A percentile compares a stretch with the other conserved stretches of the same genome.
Conservation (phyloP, 2,329 filamentous ascomycete genomes). For the Talaromyces sp. region DNA sequence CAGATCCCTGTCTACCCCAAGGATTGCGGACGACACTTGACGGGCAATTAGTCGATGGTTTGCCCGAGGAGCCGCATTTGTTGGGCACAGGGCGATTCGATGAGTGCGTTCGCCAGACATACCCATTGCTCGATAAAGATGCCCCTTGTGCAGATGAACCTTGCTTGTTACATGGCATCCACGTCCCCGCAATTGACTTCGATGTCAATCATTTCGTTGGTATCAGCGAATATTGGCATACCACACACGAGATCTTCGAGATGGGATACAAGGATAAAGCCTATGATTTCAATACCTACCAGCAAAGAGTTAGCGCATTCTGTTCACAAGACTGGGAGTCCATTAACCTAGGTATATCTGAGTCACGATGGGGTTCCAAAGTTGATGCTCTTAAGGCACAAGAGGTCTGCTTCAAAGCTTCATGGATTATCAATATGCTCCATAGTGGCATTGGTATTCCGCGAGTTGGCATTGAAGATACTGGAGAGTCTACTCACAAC, state of each 20-base stretch:
- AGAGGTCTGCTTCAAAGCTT: constrained; percentile 95
- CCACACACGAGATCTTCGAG: constrained; percentile 88
- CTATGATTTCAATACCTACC: constrained; percentile 88
- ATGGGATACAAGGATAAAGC: constrained; percentile 68
- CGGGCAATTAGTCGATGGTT: constrained; percentile 51
- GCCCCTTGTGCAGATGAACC: constrained; percentile 75
- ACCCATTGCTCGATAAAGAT: constrained; percentile 84
- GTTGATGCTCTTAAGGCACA: constrained; percentile 67
- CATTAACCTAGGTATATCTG: constrained; percentile 62
- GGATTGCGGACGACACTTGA: constrained; percentile 69
- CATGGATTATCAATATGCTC: constrained; percentile 94
- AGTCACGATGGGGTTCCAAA: constrained; percentile 68
- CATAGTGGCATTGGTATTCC: constrained; percentile 95
- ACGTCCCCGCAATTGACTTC: constrained; percentile 94
- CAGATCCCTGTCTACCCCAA: constrained; percentile 83
- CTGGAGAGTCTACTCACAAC: constrained; percentile 55
- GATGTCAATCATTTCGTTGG: constrained; percentile 96
- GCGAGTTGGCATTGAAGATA: constrained; percentile 69
- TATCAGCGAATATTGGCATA: constrained; percentile 98
- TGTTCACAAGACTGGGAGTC: constrained; percentile 76
- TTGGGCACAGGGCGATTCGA: constrained; percentile 82
- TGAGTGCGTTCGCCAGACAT: constrained; percentile 75
- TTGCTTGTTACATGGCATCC: constrained; percentile 83
- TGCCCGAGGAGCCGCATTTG: constrained; percentile 49
- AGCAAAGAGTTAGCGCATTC: constrained; percentile 75